phyloP scores from a whole-genome alignment of 768 basidiomycete species.

The Amanita pseudoporphyria region DNA sequence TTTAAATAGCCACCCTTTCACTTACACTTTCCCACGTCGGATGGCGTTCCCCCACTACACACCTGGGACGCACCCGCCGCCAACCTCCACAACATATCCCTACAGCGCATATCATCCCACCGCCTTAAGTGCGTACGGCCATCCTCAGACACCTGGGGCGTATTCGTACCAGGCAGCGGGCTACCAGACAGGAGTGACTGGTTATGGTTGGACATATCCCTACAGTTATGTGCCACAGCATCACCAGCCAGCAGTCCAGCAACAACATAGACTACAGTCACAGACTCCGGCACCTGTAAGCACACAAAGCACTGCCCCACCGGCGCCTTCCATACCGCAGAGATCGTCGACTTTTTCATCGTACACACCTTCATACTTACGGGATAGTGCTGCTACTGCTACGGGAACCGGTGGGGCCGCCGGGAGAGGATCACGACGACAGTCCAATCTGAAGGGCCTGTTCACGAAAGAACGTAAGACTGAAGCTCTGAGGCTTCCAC shows the following conservation, averaged over 20 bases:
- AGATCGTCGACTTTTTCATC: constrained; percentile 44
- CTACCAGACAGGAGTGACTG: constrained; percentile 57
- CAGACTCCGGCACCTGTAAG: constrained; percentile 19
- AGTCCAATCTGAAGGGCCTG: constrained; percentile 61
- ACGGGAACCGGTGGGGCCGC: constrained; percentile 28
- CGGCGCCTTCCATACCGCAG: constrained; percentile 13
- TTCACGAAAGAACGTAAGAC: constrained; percentile 76
- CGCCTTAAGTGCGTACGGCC: constrained; percentile 25
- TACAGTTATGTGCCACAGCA: constrained; percentile 49
- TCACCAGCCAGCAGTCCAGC: constrained; percentile 17
- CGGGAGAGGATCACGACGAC: constrained; percentile 47
- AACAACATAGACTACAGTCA: constrained; percentile 18
- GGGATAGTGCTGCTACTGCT: constrained; percentile 38
- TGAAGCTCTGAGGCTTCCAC: not conserved
- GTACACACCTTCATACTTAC: constrained; percentile 41
- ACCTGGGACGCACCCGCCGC: constrained; percentile 34
- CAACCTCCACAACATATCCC: constrained; percentile 43
- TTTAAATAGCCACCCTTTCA: not conserved
- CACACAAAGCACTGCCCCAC: constrained; percentile 9
- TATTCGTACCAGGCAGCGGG: constrained; percentile 40
- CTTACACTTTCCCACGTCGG: not conserved
- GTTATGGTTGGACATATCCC: constrained; percentile 68
- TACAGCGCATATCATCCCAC: constrained; percentile 55
- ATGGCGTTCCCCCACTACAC: constrained; percentile 22
- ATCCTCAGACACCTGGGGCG: constrained; percentile 34